Base-by-base conservation (phyloP, 805 yeast genomes). In the Phaffomyces thermotolerans region DNA sequence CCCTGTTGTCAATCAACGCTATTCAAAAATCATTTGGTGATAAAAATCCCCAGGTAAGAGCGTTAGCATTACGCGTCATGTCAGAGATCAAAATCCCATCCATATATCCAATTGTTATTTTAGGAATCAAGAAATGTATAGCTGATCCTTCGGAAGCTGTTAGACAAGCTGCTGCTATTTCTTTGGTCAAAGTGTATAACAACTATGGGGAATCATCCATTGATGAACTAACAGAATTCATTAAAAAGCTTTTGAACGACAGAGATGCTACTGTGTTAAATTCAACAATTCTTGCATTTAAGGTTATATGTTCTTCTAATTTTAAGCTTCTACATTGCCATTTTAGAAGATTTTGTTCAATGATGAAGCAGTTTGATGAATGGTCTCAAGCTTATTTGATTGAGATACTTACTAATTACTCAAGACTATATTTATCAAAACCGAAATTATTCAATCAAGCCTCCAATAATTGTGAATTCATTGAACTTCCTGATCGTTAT, bases 1-100 rank as follows among this genome's bases (percentile, higher is more conserved):
- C 98, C 3, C 71, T 93, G 18, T 69, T 93, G 37, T 79, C 96
- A 1, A 85, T 93, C 51, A 93, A 93, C 62, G 85, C 97, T 1
- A 84, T 93, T 39, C 99, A 93, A 61, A 88, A 85, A 62, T 73
- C 87, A 2, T 64, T 91, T 25, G 68, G 73, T 9, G 96, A 88
- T 53, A 78, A 78, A 51, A 75, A 73, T 47, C 83, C 95, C 2
- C 72, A 76, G 10, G 68, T 73, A 15, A 69, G 98, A 49, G 75
- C 90, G 3, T 67, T 86, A 44, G 82, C 95, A 0, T 74, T 93
- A 36, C 72, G 90, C 42, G 81, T 89, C 13, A 72, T 93, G 54
- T 79, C 93, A 2, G 90, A 91, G n/a, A 81, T 93, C 45, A 73
- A 79, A 37, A 85, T 91, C 17, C 77, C 86, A 2, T 85, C 91